Conservation (phyloP, 495 filamentous ascomycete species). For the Pyronema domesticum region DNA sequence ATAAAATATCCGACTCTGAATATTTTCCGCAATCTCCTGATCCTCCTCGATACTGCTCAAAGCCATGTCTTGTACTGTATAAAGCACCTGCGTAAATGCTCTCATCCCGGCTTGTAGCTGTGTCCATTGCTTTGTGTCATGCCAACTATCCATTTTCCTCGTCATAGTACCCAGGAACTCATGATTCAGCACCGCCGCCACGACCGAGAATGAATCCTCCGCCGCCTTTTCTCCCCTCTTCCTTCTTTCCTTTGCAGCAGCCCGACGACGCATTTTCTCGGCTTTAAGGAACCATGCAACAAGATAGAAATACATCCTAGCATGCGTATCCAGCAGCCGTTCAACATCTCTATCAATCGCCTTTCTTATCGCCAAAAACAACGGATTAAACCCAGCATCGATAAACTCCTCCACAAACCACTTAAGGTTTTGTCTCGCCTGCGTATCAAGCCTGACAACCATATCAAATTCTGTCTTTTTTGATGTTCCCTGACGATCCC, state of each 20-base stretch:
- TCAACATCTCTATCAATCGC: constrained; percentile 81
- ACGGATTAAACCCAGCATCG: constrained; percentile 87
- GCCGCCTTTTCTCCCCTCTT: constrained; percentile 29
- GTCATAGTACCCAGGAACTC: constrained; percentile 81
- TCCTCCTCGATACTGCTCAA: constrained; percentile 74
- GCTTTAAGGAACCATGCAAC: constrained; percentile 89
- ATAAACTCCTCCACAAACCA: constrained; percentile 84
- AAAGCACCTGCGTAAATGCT: constrained; percentile 71
- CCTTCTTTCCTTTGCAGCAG: constrained; percentile 28
- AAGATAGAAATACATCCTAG: constrained; percentile 82
- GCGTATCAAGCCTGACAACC: constrained; percentile 43
- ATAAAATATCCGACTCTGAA: constrained; percentile 90
- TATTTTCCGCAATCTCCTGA: constrained; percentile 95
- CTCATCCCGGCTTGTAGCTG: constrained; percentile 77
- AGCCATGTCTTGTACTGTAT: constrained; percentile 89
- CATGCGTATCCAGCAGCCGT: constrained; percentile 51
- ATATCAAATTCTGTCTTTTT: constrained; percentile 50
- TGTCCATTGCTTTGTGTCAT: constrained; percentile 71
- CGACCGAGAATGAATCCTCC: constrained; percentile 61
- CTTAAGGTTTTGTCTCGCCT: constrained; percentile 53
- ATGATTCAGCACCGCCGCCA: constrained; percentile 79
- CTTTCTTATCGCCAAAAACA: constrained; percentile 70
- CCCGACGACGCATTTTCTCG: constrained; percentile 55
- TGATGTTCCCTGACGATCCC: constrained; percentile 40
- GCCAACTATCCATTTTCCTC: constrained; percentile 55